These are phyloP conservation scores for Scleroderma bovista DNA, from an alignment of 768 basidiomycete genomes.

Conservation along the genomic window DNA sequence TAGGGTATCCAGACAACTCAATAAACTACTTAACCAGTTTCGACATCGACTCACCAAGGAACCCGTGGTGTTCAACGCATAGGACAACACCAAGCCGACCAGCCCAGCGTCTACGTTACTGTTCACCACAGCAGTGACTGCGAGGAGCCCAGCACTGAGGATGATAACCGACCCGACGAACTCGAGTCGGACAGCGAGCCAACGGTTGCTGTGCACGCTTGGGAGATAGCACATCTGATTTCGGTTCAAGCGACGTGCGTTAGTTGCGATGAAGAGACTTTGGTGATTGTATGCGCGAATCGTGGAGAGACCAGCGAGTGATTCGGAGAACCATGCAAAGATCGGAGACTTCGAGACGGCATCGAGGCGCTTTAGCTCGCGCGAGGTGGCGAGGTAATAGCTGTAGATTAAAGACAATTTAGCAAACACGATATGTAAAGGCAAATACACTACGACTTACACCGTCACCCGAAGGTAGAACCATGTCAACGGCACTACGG, in stretches of 20 bases:
- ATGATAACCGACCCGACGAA: constrained; percentile 81
- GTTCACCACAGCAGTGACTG: constrained; percentile 65
- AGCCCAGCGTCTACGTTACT: constrained; percentile 81
- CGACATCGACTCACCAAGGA: constrained; percentile 49
- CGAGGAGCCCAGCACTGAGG: constrained; percentile 59
- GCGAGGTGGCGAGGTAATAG: constrained; percentile 83
- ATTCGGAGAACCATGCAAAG: constrained; percentile 85
- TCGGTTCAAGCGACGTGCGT: constrained; percentile 71
- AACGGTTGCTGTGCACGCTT: constrained; percentile 71
- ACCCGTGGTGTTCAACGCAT: constrained; percentile 80
- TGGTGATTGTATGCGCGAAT: constrained; percentile 80
- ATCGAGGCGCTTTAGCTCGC: constrained; percentile 85
- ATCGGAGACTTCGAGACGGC: constrained; percentile 88
- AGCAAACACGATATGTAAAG: not conserved
- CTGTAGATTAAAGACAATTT: constrained; percentile 30
- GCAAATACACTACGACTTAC: constrained; percentile 35
- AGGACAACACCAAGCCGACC: constrained; percentile 81
- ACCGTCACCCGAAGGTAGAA: constrained; percentile 78
- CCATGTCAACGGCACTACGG: constrained; percentile 69
- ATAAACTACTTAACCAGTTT: not conserved
- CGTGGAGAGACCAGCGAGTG: constrained; percentile 68
- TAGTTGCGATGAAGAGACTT: constrained; percentile 57
- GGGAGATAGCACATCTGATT: constrained; percentile 79
- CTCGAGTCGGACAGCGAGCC: constrained; percentile 81
- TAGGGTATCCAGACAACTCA: constrained; percentile 20